Percentiles rank a stretch among this genome's conserved stretches.
These are phyloP conservation scores for Cyclocybe aegerita DNA, from an alignment of 768 basidiomycete genomes.

Conservation along the genomic window DNA sequence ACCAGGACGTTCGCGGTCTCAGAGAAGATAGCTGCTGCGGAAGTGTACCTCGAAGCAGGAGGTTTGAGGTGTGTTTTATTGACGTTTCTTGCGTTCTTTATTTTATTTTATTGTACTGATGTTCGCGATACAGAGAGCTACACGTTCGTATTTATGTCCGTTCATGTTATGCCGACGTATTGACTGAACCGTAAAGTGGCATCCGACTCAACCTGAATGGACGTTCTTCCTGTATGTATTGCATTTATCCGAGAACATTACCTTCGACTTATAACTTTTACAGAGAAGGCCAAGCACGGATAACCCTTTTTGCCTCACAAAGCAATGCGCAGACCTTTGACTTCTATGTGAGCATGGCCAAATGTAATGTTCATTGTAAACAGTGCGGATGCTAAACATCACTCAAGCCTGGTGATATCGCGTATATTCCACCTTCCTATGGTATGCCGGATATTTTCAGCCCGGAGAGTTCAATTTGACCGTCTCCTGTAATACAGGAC, in stretches of 20 bases:
- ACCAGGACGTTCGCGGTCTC: conserved; percentile 51
- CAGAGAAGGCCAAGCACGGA: conserved; percentile 54
- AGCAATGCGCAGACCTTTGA: conserved; percentile 62
- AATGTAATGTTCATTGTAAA: background rate
- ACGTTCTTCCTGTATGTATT: conserved; percentile 49
- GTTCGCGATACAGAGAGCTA: conserved; percentile 38
- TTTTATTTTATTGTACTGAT: too few relatives aligned
- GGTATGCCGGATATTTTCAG: conserved; percentile 18
- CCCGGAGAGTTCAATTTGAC: background rate
- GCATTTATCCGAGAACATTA: background rate
- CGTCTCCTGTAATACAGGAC: conserved; percentile 38
- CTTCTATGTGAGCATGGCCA: conserved; percentile 38
- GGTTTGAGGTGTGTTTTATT: conserved; percentile 48
- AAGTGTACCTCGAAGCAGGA: conserved; percentile 58
- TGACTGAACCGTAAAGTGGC: conserved; percentile 47
- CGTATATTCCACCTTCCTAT: conserved; percentile 36
- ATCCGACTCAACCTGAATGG: conserved; percentile 72
- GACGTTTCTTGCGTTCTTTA: background rate
- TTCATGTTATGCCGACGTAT: background rate
- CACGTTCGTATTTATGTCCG: conserved; percentile 39
- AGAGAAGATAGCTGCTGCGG: conserved; percentile 53
- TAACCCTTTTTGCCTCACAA: conserved; percentile 60
- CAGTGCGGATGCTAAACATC: background rate
- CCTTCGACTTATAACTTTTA: background rate
- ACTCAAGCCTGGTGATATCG: conserved; percentile 36